Percentiles rank a stretch among this genome's conserved stretches.
Evolutionary conservation across 2,329 filamentous ascomycete species (phyloP).

Genomic region (Sphaerulina populicola): DNA sequence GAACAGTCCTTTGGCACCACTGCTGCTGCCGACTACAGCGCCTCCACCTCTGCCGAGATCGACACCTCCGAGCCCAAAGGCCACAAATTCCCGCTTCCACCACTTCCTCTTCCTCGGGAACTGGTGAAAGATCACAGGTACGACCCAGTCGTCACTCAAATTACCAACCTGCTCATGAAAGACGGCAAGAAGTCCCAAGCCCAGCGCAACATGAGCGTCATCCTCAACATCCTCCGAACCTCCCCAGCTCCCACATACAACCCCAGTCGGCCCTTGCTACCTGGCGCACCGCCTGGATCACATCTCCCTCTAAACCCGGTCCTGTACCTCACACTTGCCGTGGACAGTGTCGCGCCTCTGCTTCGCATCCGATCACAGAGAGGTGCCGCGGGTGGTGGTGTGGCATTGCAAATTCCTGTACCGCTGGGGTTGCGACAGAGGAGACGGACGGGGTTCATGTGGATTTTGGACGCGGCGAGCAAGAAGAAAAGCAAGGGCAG

Average conservation of each 20-base stretch:
- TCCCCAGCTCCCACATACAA: conserved; percentile 69
- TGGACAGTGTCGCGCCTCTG: conserved; percentile 87
- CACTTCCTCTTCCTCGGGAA: conserved; percentile 54
- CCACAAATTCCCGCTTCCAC: conserved; percentile 71
- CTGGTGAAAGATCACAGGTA: conserved; percentile 71
- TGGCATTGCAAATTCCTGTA: conserved; percentile 69
- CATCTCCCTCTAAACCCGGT: conserved; percentile 84
- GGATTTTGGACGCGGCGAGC: conserved; percentile 78
- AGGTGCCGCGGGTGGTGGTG: conserved; percentile 78
- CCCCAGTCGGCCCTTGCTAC: conserved; percentile 61
- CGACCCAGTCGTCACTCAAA: conserved; percentile 72
- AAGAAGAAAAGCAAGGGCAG: conserved; percentile 67
- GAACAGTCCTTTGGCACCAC: conserved; percentile 21
- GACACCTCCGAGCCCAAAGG: conserved; percentile 46
- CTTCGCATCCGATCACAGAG: conserved; percentile 68
- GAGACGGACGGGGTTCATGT: conserved; percentile 68
- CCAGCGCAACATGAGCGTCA: conserved; percentile 81
- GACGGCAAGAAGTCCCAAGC: conserved; percentile 84
- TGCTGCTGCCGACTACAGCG: conserved; percentile 16
- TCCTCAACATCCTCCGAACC: conserved; percentile 77
- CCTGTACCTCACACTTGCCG: conserved; percentile 77
- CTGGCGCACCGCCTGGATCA: conserved; percentile 62
- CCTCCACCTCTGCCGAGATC: conserved; percentile 16
- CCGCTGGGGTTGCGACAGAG: conserved; percentile 69
- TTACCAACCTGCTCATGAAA: conserved; percentile 84